These are phyloP conservation scores for Pinus albicaulis DNA, from an alignment of 75 land plant species.

Conservation along the genomic window DNA sequence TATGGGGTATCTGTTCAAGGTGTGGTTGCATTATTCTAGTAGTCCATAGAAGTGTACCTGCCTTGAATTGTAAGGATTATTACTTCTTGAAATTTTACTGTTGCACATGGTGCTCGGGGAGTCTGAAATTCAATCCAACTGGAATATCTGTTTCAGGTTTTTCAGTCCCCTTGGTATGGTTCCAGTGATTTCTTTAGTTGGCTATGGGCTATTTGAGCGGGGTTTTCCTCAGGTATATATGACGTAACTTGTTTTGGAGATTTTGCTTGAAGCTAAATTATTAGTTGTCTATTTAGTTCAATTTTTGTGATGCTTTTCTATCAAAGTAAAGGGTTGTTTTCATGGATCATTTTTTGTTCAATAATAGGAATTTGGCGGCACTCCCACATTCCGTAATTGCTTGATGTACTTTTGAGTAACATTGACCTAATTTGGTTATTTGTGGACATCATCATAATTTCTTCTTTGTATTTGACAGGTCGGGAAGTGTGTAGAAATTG, in stretches of 20 bases:
- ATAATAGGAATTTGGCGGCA: no score
- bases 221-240: slow-evolving; percentile 84
- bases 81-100: background rate
- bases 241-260: background rate
- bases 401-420: no score
- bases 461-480: slow-evolving; percentile 33
- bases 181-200: slow-evolving; percentile 72
- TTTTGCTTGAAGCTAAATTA: background rate
- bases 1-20: slow-evolving; percentile 66
- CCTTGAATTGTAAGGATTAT: background rate
- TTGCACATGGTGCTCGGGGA: background rate
- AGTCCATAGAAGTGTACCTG: background rate
- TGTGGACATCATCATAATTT: no score
- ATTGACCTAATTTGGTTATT: no score
- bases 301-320: background rate
- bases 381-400: no score
- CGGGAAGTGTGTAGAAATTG: slow-evolving; percentile 34
- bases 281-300: background rate
- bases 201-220: slow-evolving; percentile 73
- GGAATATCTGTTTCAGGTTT: slow-evolving; percentile 40
- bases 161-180: slow-evolving; percentile 82
- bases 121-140: background rate
- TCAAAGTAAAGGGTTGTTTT: background rate
- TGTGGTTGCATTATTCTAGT: slow-evolving; percentile 1
- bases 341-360: no score